Percentiles rank a stretch among this genome's conserved stretches.
These are phyloP conservation scores for Mytilinidion resinicola DNA, from an alignment of 495 filamentous ascomycete genomes.

Conservation along the genomic window DNA sequence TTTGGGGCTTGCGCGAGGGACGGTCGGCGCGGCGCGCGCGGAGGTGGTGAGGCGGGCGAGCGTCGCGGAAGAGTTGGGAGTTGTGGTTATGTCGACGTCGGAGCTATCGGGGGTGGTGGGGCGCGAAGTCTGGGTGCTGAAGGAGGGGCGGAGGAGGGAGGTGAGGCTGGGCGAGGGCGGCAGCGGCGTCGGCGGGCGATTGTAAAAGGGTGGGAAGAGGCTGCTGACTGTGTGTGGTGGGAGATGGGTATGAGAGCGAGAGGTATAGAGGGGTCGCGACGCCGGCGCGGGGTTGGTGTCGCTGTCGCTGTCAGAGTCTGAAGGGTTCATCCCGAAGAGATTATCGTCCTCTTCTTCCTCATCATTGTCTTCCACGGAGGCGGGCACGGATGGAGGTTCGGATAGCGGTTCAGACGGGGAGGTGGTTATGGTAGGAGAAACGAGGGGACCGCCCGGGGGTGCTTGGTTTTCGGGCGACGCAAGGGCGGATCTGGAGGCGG, in stretches of 20 bases:
- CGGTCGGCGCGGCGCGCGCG: conserved; percentile 58
- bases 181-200: conserved; percentile 54
- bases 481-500: conserved; percentile 2
- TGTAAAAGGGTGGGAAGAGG: conserved; percentile 44
- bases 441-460: neutral
- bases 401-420: conserved; percentile 12
- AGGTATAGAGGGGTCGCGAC: conserved; percentile 24
- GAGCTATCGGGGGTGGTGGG: conserved; percentile 89
- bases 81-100: conserved; percentile 64
- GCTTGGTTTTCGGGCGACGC: conserved; percentile 1
- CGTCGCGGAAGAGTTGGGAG: conserved; percentile 49
- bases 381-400: conserved; percentile 20
- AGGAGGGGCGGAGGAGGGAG: conserved; percentile 78
- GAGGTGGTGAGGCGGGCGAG: conserved; percentile 55
- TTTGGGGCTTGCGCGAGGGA: conserved; percentile 82
- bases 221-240: conserved; percentile 18
- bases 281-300: conserved; percentile 15
- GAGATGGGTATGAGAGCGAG: conserved; percentile 33
- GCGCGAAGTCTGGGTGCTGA: conserved; percentile 62
- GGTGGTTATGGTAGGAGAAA: conserved; percentile 22
- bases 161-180: conserved; percentile 92
- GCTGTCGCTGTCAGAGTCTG: conserved; percentile 20
- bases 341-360: conserved; percentile 24
- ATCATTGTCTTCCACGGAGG: conserved; percentile 30
- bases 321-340: conserved; percentile 2